Conservation (phyloP, 73 alveolate species). For the Paramecium sexaurelia region DNA sequence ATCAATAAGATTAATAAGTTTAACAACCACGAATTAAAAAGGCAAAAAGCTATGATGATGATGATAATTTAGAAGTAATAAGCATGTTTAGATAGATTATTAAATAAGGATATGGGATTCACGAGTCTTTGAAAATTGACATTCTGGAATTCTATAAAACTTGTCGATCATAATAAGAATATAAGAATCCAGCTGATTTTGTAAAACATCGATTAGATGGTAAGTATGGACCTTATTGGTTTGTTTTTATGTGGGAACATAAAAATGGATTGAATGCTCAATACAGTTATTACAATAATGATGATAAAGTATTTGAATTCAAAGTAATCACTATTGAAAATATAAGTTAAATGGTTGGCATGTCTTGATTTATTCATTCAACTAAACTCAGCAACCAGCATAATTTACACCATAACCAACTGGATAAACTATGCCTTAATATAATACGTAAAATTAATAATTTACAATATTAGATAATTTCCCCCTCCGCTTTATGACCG, state of each 20-base stretch:
- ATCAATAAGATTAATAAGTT: neutral
- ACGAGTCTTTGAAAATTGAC: conserved; percentile 13
- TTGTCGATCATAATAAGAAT: neutral
- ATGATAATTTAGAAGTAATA: conserved; percentile 20
- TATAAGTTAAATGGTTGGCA: conserved; percentile 53
- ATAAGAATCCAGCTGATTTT: conserved; percentile 54
- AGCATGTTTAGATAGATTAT: neutral
- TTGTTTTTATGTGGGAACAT: conserved; percentile 61
- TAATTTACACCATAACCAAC: conserved; percentile 9
- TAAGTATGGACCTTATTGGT: conserved; percentile 54
- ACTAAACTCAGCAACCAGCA: neutral
- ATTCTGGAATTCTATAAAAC: neutral
- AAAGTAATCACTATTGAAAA: neutral
- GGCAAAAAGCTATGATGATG: conserved; percentile 17
- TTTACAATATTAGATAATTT: neutral
- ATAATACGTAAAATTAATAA: neutral
- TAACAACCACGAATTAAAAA: neutral
- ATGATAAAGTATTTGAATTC: conserved; percentile 41
- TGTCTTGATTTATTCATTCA: conserved; percentile 45
- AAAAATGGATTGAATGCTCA: neutral
- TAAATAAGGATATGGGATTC: conserved; percentile 45
- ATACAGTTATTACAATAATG: conserved; percentile 30
- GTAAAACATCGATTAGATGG: conserved; percentile 26
- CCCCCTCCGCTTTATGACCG: neutral
- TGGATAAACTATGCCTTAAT: neutral